These are phyloP conservation scores for Talaromyces sp. DNA, from an alignment of 2,329 filamentous ascomycete species.

Conservation along the genomic window DNA sequence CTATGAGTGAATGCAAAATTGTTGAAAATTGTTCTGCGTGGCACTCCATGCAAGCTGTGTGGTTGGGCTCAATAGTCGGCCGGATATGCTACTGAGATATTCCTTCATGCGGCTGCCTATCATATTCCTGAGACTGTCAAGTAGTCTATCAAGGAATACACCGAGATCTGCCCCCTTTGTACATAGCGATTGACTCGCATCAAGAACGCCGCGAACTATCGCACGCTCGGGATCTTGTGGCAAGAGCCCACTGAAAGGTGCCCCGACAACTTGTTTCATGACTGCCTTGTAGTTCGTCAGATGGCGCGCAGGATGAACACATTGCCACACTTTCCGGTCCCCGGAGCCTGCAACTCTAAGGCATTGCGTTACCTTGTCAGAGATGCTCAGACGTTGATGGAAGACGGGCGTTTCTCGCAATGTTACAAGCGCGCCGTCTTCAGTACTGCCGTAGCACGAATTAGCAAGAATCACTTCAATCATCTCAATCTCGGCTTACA, in stretches of 20 bases:
- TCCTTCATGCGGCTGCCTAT: constrained; percentile 24
- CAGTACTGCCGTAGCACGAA: constrained; percentile 15
- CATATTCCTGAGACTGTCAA: constrained; percentile 18
- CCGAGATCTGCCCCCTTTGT: neutral
- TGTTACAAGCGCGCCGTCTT: constrained; percentile 21
- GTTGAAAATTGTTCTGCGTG: constrained; percentile 38
- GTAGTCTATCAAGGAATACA: neutral
- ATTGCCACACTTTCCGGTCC: constrained; percentile 17
- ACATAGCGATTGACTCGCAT: constrained; percentile 11
- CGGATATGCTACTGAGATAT: constrained; percentile 33
- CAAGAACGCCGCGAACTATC: constrained; percentile 24
- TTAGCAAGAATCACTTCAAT: neutral
- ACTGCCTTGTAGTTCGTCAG: constrained; percentile 33
- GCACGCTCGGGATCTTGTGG: constrained; percentile 23
- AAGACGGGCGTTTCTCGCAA: constrained; percentile 17
- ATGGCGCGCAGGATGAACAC: neutral
- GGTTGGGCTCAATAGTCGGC: constrained; percentile 27
- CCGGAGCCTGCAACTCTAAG: constrained; percentile 1
- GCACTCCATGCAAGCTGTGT: constrained; percentile 31
- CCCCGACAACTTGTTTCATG: constrained; percentile 43
- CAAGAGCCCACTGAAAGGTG: constrained; percentile 32
- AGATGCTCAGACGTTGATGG: neutral
- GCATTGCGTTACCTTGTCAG: neutral
- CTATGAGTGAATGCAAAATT: constrained; percentile 37
- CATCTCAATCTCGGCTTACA: constrained; percentile 30